Evolutionary conservation across 805 yeast genomes (phyloP), one percentile per base, ranked within the genome.

Genomic region (Aciculoconidium aculeatum): DNA sequence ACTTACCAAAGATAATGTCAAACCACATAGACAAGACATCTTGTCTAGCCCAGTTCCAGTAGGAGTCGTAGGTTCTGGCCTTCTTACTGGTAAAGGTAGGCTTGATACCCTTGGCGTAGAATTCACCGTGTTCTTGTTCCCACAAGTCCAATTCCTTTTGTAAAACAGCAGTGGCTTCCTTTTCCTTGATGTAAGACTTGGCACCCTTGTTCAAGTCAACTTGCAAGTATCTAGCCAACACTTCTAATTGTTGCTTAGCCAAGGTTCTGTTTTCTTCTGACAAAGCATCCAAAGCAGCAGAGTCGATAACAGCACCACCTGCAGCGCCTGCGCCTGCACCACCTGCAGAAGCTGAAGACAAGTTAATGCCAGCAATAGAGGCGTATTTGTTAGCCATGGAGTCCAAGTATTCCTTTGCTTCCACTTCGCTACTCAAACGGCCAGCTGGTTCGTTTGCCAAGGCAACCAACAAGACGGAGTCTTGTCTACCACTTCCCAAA

Each of bases 1-100:
- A 73, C 41, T 84, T 80, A 58, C 98, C 98, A 59, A 92, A 94
- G 46, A 92, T 87, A 49, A 92, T 87, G 61, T 92, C 96, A 55
- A 75, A 92, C 66, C 84, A 92, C 85, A 92, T 80, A 28, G 87
- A 76, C 46, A 92, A 67, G 37, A 92, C 83, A 57, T 92, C 95
- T 69, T 92, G 98, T 62, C 96, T 84, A 27, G 97, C 96, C 98
- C 98, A 92, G 63, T 94, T 94, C 98, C 98, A 92, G 63, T 88
- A 87, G 13, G 96, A 87, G 63, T 92, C 97, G 60, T 90, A 92
- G 31, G 81, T 78, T 68, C 98, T 83, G 16, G 96, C 95, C 69
- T 92, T 92, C 64, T 83, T 73, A 39, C 90, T 72, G 17, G 95
- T 83, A 66, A 92, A 92, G 4, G 80, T 77, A 23, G 97, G 95